These are phyloP conservation scores for Calonectria ilicicola DNA, from an alignment of 2,329 filamentous ascomycete species.

Conservation along the genomic window DNA sequence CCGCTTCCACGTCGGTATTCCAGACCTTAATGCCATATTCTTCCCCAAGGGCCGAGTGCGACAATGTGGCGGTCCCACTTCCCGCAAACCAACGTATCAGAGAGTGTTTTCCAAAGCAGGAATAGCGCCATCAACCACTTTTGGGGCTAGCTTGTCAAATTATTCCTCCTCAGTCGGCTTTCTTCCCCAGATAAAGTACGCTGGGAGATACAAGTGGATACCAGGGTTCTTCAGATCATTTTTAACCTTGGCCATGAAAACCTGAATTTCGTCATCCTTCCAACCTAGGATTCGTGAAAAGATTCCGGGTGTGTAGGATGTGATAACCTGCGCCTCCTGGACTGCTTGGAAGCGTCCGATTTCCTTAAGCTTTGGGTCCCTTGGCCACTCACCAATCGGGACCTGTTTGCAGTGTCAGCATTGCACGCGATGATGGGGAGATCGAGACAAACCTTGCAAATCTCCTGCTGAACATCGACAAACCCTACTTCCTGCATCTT, in stretches of 20 bases:
- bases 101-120: neutral
- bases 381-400: constrained; percentile 28
- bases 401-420: constrained; percentile 1
- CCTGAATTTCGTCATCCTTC: constrained; percentile 31
- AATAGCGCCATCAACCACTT: neutral
- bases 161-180: constrained; percentile 8
- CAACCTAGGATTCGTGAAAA: constrained; percentile 35
- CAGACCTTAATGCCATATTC: neutral
- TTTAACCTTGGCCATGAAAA: constrained; percentile 35
- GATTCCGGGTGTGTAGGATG: constrained; percentile 28
- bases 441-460: neutral
- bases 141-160: neutral
- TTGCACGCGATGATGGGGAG: no score
- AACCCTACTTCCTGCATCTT: constrained; percentile 9
- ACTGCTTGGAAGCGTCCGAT: constrained; percentile 29
- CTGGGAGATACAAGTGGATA: constrained; percentile 32
- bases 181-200: constrained; percentile 34
- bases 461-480: constrained; percentile 10
- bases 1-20: neutral
- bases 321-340: constrained; percentile 31
- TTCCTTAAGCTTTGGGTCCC: constrained; percentile 26
- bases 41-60: neutral
- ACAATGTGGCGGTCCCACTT: neutral
- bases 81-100: neutral
- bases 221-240: constrained; percentile 29